Conservation (phyloP, 257 asterid genomes). For the Nicotiana attenuata region DNA sequence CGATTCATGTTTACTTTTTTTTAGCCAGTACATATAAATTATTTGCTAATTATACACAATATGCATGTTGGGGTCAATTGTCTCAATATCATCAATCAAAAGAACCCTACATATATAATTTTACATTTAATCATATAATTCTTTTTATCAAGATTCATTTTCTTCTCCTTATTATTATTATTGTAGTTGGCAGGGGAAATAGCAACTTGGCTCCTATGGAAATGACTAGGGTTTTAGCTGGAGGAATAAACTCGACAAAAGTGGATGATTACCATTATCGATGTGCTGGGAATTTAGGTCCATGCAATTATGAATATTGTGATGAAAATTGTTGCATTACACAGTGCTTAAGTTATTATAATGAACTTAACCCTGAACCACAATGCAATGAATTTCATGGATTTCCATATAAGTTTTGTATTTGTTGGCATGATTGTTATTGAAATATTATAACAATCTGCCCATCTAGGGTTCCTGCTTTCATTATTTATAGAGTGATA, state of each 20-base stretch:
- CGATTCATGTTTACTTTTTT: too few relatives aligned
- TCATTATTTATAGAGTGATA: background rate
- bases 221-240: background rate
- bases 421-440: constrained; percentile 11
- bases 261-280: background rate
- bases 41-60: too few relatives aligned
- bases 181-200: background rate
- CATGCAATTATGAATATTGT: background rate
- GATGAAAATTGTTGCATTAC: background rate
- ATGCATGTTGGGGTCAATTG: too few relatives aligned
- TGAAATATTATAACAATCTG: background rate
- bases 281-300: background rate
- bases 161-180: background rate
- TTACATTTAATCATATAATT: too few relatives aligned
- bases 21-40: too few relatives aligned
- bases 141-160: background rate
- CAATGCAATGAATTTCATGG: background rate
- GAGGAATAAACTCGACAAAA: background rate
- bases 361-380: background rate
- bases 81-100: too few relatives aligned
- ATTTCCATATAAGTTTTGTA: background rate
- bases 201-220: background rate
- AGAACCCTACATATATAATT: too few relatives aligned
- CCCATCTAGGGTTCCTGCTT: too few relatives aligned
- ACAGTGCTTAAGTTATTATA: background rate